Percentiles rank a stretch among this genome's conserved stretches.
These are phyloP conservation scores for Backusella circina DNA, from an alignment of 192 early-diverging fungal genomes.

Conservation along the genomic window DNA sequence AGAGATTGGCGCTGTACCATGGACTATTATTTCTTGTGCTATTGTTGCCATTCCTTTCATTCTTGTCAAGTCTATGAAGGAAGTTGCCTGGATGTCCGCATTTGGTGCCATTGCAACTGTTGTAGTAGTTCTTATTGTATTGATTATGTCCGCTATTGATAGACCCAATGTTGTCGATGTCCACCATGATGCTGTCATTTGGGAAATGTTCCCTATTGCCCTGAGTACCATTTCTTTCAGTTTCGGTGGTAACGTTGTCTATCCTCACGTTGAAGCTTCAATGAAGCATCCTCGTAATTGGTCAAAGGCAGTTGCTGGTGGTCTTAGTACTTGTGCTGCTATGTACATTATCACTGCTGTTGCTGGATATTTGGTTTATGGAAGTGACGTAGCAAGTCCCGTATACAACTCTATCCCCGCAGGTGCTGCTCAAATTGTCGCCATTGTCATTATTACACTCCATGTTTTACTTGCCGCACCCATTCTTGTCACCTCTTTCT, in stretches of 20 bases:
- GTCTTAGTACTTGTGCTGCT: conserved; percentile 50
- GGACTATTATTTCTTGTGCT: conserved; percentile 55
- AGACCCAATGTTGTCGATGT: conserved; percentile 39
- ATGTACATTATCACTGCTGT: conserved; percentile 64
- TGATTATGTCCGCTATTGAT: conserved; percentile 45
- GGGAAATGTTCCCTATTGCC: conserved; percentile 54
- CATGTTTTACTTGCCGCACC: conserved; percentile 69
- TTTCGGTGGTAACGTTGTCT: conserved; percentile 70
- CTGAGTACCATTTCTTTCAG: conserved; percentile 64
- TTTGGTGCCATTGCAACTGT: conserved; percentile 63
- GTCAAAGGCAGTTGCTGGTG: conserved; percentile 48
- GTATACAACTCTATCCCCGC: conserved; percentile 55
- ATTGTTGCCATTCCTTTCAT: conserved; percentile 63
- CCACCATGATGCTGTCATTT: conserved; percentile 37
- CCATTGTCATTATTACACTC: conserved; percentile 56
- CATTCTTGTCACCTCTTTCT: conserved; percentile 60
- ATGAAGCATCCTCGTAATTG: conserved; percentile 58
- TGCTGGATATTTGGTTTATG: conserved; percentile 64
- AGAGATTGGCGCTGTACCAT: conserved; percentile 37
- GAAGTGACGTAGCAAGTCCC: conserved; percentile 47
- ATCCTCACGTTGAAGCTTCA: conserved; percentile 63
- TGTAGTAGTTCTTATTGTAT: conserved; percentile 56
- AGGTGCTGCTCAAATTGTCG: conserved; percentile 43
- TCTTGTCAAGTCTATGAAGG: conserved; percentile 62
- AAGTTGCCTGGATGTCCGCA: conserved; percentile 53